Evolutionary conservation across 805 yeast species (phyloP), one percentile per base, ranked within the genome.

Genomic region (Scheffersomyces coipomensis): DNA sequence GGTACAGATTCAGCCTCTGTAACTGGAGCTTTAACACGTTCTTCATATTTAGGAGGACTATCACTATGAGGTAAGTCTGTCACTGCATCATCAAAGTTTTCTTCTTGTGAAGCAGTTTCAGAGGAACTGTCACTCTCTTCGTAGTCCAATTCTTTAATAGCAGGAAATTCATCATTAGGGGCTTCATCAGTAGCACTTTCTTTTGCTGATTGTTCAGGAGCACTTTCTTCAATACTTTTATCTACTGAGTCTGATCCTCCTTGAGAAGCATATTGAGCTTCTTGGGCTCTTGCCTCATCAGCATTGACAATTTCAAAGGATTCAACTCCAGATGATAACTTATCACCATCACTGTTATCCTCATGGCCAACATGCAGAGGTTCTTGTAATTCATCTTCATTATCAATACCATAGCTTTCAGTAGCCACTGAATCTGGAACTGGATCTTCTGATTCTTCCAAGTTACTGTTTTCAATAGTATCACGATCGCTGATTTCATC

Each of bases 221-320:
- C 26, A 11, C 38, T 19, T n/a, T 29, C 34, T 27, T 43, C 48
- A 5, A 18, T n/a, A 8, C 16, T 13, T n/a, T 19, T 29, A n/a
- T 33, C 26, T 3, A 11, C 11, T 18, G 33, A 15, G 21, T 15
- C 27, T 29, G 12, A 18, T 33, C n/a, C 36, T 42, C 37, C 31
- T 26, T 18, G 13, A 12, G 9, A 18, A 4, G 29, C 7, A 25
- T 25, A 24, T 23, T 35, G 30, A 27, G 30, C 30, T 21, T 21
- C 23, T 7, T 21, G 6, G 16, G 31, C 21, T 38, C 40, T 57
- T 6, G 64, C 72, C n/a, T 75, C 80, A 12, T 73, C 77, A 31
- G 75, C 73, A 45, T 71, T 69, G 6, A 77, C 79, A 38, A 77
- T 60, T 49, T 77, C 82, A 53, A 76, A 77, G 16, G 80, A 76